Base-by-base conservation (phyloP, 2,329 filamentous ascomycete species). In the Sarocladium brachiariae region DNA sequence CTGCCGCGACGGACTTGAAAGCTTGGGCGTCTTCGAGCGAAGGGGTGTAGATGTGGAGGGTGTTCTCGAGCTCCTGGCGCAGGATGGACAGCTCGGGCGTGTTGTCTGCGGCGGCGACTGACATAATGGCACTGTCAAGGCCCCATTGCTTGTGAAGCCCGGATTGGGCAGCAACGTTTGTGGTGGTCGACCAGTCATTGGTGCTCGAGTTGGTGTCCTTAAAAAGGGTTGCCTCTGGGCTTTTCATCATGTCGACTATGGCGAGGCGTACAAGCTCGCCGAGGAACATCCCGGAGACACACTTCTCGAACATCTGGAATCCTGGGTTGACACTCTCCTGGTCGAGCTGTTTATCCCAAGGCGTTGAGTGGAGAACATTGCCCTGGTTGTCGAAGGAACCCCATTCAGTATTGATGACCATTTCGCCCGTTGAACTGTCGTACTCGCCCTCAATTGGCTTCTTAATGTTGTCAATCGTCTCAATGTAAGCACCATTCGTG, bases 391-490 rank as follows among this genome's bases (percentile, higher is more conserved):
- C 93, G 62, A 99, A 99, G 52, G 89, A 95, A 55, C 93, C 93
- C 93, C 93, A 99, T 71, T 99, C 93, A 1, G 88, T 92, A 71
- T 99, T 99, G 70, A 99, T 80, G 52, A 99, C 89, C 93, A 99
- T 99, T 59, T 95, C 83, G 49, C 91, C 90, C 0, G 91, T 95
- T 8, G 82, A 83, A 46, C 75, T 75, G 68, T 96, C 89, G 59
- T 87, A 93, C 4, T 85, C 75, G 56, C 83, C 83, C 53, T 75
- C 71, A 51, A 86, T 72, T 14, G 80, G 72, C 74, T 97, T 99
- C 63, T 83, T 89, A 62, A 97, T 81, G 58, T 89, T 91, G 59
- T 78, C 71, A 16, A 95, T 74, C 74, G 95, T 95, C 76, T 99
- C 93, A 35, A 97, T 86, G 66, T 97, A 99, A 1, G 93, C 93